Percentiles rank a stretch among this genome's conserved stretches.
Evolutionary conservation across 2,329 filamentous ascomycete species (phyloP).

Genomic region (Phoma herbarum): DNA sequence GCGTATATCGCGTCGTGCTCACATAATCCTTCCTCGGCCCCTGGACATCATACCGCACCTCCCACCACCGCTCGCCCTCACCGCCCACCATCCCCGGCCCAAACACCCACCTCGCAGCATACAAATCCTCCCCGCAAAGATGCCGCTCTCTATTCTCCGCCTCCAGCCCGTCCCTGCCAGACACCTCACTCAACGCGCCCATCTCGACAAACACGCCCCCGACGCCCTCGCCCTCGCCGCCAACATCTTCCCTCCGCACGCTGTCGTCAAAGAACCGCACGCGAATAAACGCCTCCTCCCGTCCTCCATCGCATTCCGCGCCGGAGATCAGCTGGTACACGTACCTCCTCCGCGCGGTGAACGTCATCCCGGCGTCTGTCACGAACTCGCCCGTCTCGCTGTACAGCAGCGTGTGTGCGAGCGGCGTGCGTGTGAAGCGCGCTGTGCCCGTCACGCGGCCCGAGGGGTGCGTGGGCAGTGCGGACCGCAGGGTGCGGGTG

Average conservation of each 20-base stretch:
- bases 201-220: conserved; percentile 81
- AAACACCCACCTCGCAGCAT: conserved; percentile 75
- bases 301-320: no score
- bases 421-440: conserved; percentile 53
- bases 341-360: conserved; percentile 71
- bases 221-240: conserved; percentile 55
- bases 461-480: conserved; percentile 68
- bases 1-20: conserved; percentile 47
- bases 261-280: conserved; percentile 32
- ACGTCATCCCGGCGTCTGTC: conserved; percentile 62
- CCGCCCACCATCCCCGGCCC: conserved; percentile 50
- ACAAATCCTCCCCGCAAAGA: conserved; percentile 76
- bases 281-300: conserved; percentile 7
- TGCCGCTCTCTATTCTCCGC: conserved; percentile 69
- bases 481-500: conserved; percentile 64
- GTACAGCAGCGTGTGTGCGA: conserved; percentile 69
- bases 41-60: conserved; percentile 26
- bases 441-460: conserved; percentile 73
- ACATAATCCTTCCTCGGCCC: conserved; percentile 55
- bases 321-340: conserved; percentile 60
- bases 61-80: neutral
- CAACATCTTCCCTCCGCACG: neutral
- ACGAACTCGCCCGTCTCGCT: conserved; percentile 72
- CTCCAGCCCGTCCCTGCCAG: conserved; percentile 20
- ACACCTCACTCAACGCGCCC: conserved; percentile 57